Percentiles rank a stretch among this genome's conserved stretches.
Conservation (phyloP, 768 basidiomycete species). For the Mycena epipterygia region DNA sequence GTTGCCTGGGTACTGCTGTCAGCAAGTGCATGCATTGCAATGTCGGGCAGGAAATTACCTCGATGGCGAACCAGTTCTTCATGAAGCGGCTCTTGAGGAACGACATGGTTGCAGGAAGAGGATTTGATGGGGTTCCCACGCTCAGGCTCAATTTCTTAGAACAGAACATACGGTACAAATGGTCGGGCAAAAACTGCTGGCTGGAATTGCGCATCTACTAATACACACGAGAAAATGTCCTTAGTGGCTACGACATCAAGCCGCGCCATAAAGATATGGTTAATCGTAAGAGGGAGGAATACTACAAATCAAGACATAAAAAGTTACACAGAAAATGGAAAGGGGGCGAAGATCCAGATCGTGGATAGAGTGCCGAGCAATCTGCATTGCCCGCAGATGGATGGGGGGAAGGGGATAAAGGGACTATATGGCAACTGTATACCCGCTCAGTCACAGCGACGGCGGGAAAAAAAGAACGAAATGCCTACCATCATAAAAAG, state of each 20-base stretch:
- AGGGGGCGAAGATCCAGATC: constrained; percentile 20
- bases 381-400: constrained; percentile 10
- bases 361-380: constrained; percentile 21
- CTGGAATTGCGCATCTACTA: constrained; percentile 42
- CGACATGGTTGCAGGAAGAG: constrained; percentile 23
- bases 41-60: constrained; percentile 56
- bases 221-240: constrained; percentile 46
- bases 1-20: constrained; percentile 53
- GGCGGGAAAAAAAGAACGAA: background rate
- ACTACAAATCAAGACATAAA: constrained; percentile 36
- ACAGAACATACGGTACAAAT: too few relatives aligned
- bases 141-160: constrained; percentile 5
- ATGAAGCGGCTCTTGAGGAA: constrained; percentile 50
- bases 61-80: constrained; percentile 82
- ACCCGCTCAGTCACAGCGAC: background rate
- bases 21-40: constrained; percentile 22
- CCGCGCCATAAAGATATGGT: constrained; percentile 34
- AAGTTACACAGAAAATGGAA: constrained; percentile 30
- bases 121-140: background rate
- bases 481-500: constrained; percentile 55
- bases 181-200: background rate
- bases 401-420: background rate
- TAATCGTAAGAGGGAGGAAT: constrained; percentile 25
- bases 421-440: constrained; percentile 17
- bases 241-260: constrained; percentile 47